A percentile compares a stretch with the other conserved stretches of the same genome.
Conservation (phyloP, 2,329 filamentous ascomycete species). For the Cryphonectria carpinicola region DNA sequence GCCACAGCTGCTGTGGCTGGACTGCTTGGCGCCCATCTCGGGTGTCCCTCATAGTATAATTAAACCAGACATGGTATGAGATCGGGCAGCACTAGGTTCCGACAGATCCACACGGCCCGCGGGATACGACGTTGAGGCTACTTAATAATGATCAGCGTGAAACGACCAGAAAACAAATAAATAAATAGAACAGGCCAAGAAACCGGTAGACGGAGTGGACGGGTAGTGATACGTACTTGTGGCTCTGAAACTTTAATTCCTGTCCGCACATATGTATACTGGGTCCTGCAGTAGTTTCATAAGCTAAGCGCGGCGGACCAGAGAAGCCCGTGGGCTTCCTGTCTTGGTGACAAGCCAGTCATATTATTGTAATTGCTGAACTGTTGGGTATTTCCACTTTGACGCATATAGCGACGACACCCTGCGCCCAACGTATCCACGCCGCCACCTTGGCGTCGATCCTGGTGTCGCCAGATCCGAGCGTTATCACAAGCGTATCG, state of each 20-base stretch:
- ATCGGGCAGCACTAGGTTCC: neutral
- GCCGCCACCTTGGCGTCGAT: neutral
- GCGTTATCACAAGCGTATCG: neutral
- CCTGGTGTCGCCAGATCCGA: neutral
- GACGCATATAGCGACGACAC: neutral
- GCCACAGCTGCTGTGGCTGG: slow-evolving; percentile 10
- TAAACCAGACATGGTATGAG: neutral
- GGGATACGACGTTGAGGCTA: slow-evolving; percentile 10
- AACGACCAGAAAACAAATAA: neutral
- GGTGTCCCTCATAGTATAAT: neutral
- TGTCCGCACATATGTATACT: neutral
- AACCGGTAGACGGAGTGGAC: neutral
- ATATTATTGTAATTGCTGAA: neutral
- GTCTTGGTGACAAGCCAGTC: neutral
- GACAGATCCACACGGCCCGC: slow-evolving; percentile 1
- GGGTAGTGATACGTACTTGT: neutral
- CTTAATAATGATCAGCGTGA: neutral
- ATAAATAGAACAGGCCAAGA: slow-evolving; percentile 14
- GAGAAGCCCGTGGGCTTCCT: neutral
- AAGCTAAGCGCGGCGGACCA: neutral
- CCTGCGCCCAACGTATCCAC: neutral
- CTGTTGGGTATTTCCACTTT: neutral
- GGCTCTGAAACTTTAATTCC: neutral
- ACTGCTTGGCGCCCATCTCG: slow-evolving; percentile 13
- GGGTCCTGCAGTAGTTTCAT: neutral